phyloP scores from a whole-genome alignment of 2,329 filamentous ascomycete species.

The Epicoccum nigrum region DNA sequence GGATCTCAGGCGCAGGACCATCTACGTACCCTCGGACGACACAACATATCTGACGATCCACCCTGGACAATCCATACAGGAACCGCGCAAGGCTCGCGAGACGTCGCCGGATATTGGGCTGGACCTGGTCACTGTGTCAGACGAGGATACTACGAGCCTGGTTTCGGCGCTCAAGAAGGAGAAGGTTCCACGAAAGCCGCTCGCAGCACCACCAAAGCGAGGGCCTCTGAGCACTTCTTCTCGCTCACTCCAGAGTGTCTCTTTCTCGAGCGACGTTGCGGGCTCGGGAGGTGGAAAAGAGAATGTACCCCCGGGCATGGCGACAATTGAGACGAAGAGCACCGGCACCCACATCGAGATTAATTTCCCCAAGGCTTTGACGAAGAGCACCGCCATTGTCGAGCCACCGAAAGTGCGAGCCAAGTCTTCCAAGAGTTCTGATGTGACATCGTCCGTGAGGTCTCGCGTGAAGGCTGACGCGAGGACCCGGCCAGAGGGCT shows the following conservation, averaged over 20 bases:
- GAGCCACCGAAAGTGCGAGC: constrained; percentile 24
- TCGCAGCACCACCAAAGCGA: constrained; percentile 56
- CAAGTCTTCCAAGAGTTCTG: constrained; percentile 25
- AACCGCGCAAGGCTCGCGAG: constrained; percentile 34
- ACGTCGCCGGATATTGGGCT: constrained; percentile 47
- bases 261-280: constrained; percentile 53
- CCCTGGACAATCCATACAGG: constrained; percentile 50
- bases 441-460: constrained; percentile 21
- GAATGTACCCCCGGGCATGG: constrained; percentile 63
- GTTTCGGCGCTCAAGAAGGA: constrained; percentile 40
- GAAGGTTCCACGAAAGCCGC: constrained; percentile 47
- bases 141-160: constrained; percentile 44
- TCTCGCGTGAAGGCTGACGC: constrained; percentile 25
- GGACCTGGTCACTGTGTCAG: constrained; percentile 47
- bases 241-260: constrained; percentile 49
- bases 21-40: constrained; percentile 59
- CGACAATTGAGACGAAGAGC: constrained; percentile 34
- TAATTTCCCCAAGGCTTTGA: constrained; percentile 38
- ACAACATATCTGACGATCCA: constrained; percentile 60
- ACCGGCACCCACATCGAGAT: constrained; percentile 38
- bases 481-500: constrained; percentile 34
- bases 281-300: constrained; percentile 66
- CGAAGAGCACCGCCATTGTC: constrained; percentile 27
- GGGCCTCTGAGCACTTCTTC: constrained; percentile 56
- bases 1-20: constrained; percentile 55